Percentiles rank a stretch among this genome's conserved stretches.
phyloP scores from a whole-genome alignment of 2,329 filamentous ascomycete species.

The Alternaria sp. region DNA sequence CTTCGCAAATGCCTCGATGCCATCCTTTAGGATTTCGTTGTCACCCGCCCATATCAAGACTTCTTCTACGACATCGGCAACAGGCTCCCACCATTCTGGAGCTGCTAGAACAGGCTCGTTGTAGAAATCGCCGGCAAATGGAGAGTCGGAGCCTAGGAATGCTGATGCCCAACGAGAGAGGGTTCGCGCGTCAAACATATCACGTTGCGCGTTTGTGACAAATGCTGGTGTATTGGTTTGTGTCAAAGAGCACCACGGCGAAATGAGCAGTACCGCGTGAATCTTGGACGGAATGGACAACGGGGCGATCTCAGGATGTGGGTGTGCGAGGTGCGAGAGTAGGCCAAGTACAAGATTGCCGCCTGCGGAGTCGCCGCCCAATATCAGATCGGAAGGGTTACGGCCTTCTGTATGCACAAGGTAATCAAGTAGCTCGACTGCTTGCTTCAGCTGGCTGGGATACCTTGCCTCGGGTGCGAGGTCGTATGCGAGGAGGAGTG shows the following conservation, averaged over 20 bases:
- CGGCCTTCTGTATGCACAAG: constrained; percentile 51
- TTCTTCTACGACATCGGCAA: constrained; percentile 55
- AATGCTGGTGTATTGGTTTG: constrained; percentile 55
- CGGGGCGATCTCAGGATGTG: constrained; percentile 61
- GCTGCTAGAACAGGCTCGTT: constrained; percentile 61
- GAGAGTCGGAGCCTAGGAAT: constrained; percentile 55
- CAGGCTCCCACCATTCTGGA: constrained; percentile 62
- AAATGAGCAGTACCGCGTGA: constrained; percentile 62
- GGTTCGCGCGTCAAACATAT: constrained; percentile 56
- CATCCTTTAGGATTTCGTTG: constrained; percentile 65
- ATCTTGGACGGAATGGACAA: constrained; percentile 56
- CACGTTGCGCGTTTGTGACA: constrained; percentile 58
- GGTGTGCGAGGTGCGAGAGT: constrained; percentile 63
- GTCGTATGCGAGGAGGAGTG: constrained; percentile 66
- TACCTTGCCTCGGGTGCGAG: constrained; percentile 60
- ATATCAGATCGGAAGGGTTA: constrained; percentile 52
- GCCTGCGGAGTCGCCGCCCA: constrained; percentile 64
- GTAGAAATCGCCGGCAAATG: constrained; percentile 62
- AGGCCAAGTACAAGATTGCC: constrained; percentile 58
- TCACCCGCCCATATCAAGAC: constrained; percentile 64
- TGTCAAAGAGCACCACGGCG: constrained; percentile 65
- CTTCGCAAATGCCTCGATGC: constrained; percentile 60
- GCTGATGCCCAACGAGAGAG: constrained; percentile 58
- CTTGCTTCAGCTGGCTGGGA: constrained; percentile 60
- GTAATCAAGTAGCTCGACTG: constrained; percentile 54